These are phyloP conservation scores for Phanerochaete sordida DNA, from an alignment of 768 basidiomycete genomes.

Conservation along the genomic window DNA sequence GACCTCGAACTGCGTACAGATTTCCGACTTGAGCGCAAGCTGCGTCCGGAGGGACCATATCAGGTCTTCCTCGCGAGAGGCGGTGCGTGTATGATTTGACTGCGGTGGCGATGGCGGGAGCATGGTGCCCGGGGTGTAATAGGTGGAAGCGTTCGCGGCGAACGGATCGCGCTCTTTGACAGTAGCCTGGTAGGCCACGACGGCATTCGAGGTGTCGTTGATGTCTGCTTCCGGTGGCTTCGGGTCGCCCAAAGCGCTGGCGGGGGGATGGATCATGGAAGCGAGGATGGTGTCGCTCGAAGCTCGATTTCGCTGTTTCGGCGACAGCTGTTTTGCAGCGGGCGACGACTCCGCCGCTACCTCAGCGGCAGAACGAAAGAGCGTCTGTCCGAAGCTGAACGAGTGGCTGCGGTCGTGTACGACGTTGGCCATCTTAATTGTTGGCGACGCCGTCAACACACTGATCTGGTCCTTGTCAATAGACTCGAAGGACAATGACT, in stretches of 20 bases:
- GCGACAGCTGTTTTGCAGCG: slow-evolving; percentile 28
- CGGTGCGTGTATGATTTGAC: slow-evolving; percentile 48
- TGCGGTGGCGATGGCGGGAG: slow-evolving; percentile 58
- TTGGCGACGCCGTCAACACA: neutral
- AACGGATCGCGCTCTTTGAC: slow-evolving; percentile 65
- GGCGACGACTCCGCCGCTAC: neutral
- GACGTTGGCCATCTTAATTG: slow-evolving; percentile 2
- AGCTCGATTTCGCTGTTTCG: slow-evolving; percentile 43
- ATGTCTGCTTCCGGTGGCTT: slow-evolving; percentile 57
- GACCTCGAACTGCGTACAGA: slow-evolving; percentile 73
- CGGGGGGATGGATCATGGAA: slow-evolving; percentile 41
- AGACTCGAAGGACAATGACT: slow-evolving; percentile 17
- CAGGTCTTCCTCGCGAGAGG: slow-evolving; percentile 67
- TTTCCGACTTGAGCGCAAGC: slow-evolving; percentile 67
- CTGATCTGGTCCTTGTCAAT: slow-evolving; percentile 15
- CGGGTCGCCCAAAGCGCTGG: slow-evolving; percentile 16
- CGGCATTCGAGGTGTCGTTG: slow-evolving; percentile 52
- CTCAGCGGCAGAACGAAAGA: slow-evolving; percentile 49
- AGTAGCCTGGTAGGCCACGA: slow-evolving; percentile 34
- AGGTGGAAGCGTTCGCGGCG: slow-evolving; percentile 66
- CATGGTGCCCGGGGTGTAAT: slow-evolving; percentile 73
- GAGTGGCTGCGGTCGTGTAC: slow-evolving; percentile 57
- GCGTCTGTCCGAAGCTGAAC: slow-evolving; percentile 62
- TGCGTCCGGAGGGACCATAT: slow-evolving; percentile 75
- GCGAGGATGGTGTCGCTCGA: slow-evolving; percentile 66